phyloP scores from a whole-genome alignment of 2,329 filamentous ascomycete genomes.

The Diplodia sapinea region DNA sequence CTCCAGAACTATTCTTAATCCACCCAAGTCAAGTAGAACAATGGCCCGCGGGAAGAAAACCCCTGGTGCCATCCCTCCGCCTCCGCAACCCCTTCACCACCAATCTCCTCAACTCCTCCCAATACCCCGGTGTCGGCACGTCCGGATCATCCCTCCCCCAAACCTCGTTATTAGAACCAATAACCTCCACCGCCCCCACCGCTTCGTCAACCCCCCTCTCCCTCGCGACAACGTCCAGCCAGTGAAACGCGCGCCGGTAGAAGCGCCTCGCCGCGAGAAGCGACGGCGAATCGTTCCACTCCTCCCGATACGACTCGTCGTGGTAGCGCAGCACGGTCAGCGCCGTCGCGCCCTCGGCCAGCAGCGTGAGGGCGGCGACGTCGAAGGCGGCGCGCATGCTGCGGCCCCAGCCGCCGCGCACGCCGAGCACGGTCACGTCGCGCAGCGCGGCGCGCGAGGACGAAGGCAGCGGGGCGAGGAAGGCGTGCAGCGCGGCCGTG shows the following conservation, averaged over 20 bases:
- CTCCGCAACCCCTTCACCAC: conserved; percentile 36
- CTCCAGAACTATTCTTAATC: too few relatives aligned
- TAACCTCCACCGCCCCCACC: background rate
- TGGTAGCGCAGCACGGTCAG: conserved; percentile 36
- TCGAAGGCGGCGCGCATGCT: conserved; percentile 43
- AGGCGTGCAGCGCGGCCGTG: conserved; percentile 41
- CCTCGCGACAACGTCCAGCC: conserved; percentile 44
- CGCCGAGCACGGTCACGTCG: conserved; percentile 37
- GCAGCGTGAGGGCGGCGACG: conserved; percentile 42
- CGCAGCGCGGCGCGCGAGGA: conserved; percentile 37
- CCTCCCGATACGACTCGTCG: conserved; percentile 34
- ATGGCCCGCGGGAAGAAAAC: too few relatives aligned
- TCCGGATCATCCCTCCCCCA: background rate
- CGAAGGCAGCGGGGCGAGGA: conserved; percentile 43
- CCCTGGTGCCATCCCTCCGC: background rate
- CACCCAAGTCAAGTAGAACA: too few relatives aligned
- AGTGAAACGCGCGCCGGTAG: conserved; percentile 46
- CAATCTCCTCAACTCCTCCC: conserved; percentile 35
- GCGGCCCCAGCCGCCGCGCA: conserved; percentile 35
- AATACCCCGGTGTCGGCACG: conserved; percentile 34
- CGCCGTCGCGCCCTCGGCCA: conserved; percentile 40
- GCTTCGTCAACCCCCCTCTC: conserved; percentile 35
- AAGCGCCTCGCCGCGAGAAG: conserved; percentile 38
- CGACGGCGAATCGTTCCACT: too few relatives aligned
- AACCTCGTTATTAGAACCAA: background rate